Evolutionary conservation across 768 basidiomycete genomes (phyloP).

Genomic region (Russula brevipes): DNA sequence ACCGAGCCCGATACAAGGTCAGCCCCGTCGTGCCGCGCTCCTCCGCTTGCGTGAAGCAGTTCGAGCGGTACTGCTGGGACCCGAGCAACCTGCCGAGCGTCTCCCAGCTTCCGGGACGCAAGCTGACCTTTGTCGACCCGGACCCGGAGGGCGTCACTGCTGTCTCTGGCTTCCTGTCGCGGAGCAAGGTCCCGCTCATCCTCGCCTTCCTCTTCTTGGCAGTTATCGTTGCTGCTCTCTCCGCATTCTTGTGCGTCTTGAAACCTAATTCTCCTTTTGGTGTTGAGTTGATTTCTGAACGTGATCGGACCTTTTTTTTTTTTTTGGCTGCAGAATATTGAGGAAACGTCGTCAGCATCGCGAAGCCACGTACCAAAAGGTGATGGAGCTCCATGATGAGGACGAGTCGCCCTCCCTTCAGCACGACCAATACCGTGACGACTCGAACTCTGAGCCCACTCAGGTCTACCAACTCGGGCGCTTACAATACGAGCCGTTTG

Average conservation of each 20-base stretch:
- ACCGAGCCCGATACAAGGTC: conserved; percentile 27
- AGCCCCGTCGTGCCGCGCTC: conserved; percentile 27
- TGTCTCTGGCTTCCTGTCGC: conserved; percentile 40
- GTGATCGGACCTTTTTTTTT: accelerated
- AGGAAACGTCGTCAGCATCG: conserved; percentile 16
- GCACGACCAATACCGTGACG: not conserved
- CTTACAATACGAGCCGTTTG: not conserved
- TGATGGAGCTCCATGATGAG: conserved; percentile 1
- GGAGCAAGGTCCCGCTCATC: conserved; percentile 45
- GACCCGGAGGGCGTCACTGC: conserved; percentile 47
- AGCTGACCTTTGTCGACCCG: conserved; percentile 48
- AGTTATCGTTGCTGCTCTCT: conserved; percentile 37
- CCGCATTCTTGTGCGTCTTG: conserved; percentile 33
- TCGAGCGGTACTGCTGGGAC: conserved; percentile 32
- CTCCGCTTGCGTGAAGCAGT: conserved; percentile 28
- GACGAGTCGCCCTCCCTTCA: conserved; percentile 2
- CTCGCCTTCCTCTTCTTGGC: conserved; percentile 44
- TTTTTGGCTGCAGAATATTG: conserved; percentile 8
- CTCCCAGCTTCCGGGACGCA: conserved; percentile 35
- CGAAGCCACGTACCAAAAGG: conserved; percentile 4
- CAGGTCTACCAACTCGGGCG: not conserved
- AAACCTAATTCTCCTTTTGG: too few species aligned
- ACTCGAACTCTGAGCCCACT: not conserved
- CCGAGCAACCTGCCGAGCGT: conserved; percentile 26
- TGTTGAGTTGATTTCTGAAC: not conserved